Base-by-base conservation (phyloP, 2,329 filamentous ascomycete species). In the Fusarium sulawesiense region DNA sequence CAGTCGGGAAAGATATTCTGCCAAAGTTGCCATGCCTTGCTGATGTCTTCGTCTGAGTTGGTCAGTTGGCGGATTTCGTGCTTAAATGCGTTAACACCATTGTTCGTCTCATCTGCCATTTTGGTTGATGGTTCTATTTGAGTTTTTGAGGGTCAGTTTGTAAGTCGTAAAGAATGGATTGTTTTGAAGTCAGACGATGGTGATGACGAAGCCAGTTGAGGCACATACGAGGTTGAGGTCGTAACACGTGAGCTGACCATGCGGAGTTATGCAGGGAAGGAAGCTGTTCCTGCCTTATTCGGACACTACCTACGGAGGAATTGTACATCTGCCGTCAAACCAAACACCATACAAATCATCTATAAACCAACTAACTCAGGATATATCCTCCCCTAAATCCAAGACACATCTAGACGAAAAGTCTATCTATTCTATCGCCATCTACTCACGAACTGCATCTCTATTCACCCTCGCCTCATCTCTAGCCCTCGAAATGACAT, bases 1-100 rank as follows among this genome's bases (percentile, higher is more conserved):
- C 73, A 76, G 18, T 60, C 37, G 2, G 71, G 56, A 6, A 75
- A 75, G 37, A 75, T 60, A 14, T 13, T 16, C 1, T 74, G 66
- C 73, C 73, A 75, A 25, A 75, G 23, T 3, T 64, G 25, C 60
- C 66, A 73, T 48, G 72, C 32, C 18, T 62, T 51, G 3, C 62
- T 59, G 7, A 68, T 27, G 27, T 75, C 72, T 23, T 75, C 44
- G 0, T 69, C 61, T 4, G 64, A 65, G 12, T 8, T 60, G 12
- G 59, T 57, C 18, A 74, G 32, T 3, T 56, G 21, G 21, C 45
- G 56, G 16, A 73, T 67, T 34, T 70, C 20, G 25, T 72, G 34
- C 6, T 53, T 18, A 7, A 29, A 6, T 37, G n/a, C 29, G 20
- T 13, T 7, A 6, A 20, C n/a, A 12, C 27, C 23, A 16, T 29